phyloP scores from a whole-genome alignment of 257 asterid genomes.

The Fraxinus quadrangulata region DNA sequence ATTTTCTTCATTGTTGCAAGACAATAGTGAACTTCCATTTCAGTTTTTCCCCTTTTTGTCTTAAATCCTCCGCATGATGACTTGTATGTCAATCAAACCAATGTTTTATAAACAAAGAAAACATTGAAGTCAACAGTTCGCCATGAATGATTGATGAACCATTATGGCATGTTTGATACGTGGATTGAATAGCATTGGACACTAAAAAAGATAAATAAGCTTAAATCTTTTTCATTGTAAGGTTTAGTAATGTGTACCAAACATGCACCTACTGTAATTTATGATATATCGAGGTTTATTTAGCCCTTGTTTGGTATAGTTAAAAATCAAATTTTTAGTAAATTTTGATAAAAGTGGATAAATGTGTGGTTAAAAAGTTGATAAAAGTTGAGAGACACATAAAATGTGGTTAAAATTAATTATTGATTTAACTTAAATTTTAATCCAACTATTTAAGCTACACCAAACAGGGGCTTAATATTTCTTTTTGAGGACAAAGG shows the following conservation, averaged over 20 bases:
- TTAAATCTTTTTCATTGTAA: neutral
- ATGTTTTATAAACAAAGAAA: neutral
- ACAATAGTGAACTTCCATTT: neutral
- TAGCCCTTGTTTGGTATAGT: no score
- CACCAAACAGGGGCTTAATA: neutral
- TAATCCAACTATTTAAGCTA: no score
- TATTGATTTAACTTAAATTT: no score
- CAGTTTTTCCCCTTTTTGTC: neutral
- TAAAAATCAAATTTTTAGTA: no score
- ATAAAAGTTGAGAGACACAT: no score
- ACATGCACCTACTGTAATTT: neutral
- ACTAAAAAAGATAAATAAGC: neutral
- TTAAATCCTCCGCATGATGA: neutral
- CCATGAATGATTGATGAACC: neutral
- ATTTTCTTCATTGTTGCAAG: neutral
- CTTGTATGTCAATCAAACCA: neutral
- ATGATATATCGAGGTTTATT: neutral
- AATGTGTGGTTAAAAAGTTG: no score
- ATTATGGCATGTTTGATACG: neutral
- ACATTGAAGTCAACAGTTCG: neutral
- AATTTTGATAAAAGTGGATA: no score
- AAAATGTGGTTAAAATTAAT: no score
- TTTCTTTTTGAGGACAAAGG: neutral
- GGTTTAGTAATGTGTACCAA: neutral
- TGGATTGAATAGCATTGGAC: neutral